Evolutionary conservation across 2,329 filamentous ascomycete species (phyloP).

Genomic region (Colletotrichum agaves): DNA sequence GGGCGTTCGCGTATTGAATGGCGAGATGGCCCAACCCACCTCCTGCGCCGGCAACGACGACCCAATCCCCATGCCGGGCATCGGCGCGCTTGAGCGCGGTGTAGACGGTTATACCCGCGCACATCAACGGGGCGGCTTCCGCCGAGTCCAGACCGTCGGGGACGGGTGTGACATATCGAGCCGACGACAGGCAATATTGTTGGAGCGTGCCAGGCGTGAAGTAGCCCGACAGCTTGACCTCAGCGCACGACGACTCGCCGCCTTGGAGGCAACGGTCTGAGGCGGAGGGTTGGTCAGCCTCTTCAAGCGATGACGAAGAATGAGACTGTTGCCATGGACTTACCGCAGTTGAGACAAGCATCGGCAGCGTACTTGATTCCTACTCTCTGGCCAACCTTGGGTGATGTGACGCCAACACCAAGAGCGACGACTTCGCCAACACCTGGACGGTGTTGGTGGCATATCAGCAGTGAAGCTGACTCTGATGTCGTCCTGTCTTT

Average conservation of each 20-base stretch:
- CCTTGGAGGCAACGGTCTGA: conserved; percentile 40
- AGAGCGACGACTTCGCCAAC: conserved; percentile 38
- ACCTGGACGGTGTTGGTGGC: not conserved
- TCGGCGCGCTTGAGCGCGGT: conserved; percentile 58
- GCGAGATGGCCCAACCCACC: conserved; percentile 46
- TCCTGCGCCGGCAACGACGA: conserved; percentile 45
- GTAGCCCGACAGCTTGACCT: conserved; percentile 42
- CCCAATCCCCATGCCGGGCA: conserved; percentile 41
- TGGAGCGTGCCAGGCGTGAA: conserved; percentile 43
- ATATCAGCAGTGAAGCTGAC: not conserved
- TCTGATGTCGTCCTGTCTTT: not conserved
- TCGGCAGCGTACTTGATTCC: conserved; percentile 41
- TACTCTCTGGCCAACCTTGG: conserved; percentile 37
- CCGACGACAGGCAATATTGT: conserved; percentile 39
- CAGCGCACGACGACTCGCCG: conserved; percentile 39
- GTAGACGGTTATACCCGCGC: conserved; percentile 73
- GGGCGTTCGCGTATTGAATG: conserved; percentile 44
- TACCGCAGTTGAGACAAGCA: conserved; percentile 40
- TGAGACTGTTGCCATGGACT: not conserved
- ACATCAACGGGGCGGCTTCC: conserved; percentile 70
- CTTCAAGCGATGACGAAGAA: no score
- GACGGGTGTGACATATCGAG: conserved; percentile 57
- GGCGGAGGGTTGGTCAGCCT: no score
- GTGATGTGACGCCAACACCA: conserved; percentile 33
- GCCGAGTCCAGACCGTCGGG: conserved; percentile 49